Evolutionary conservation across 805 yeast species (phyloP), one percentile per base, ranked within the genome.

Genomic region (Barnettozyma populi): DNA sequence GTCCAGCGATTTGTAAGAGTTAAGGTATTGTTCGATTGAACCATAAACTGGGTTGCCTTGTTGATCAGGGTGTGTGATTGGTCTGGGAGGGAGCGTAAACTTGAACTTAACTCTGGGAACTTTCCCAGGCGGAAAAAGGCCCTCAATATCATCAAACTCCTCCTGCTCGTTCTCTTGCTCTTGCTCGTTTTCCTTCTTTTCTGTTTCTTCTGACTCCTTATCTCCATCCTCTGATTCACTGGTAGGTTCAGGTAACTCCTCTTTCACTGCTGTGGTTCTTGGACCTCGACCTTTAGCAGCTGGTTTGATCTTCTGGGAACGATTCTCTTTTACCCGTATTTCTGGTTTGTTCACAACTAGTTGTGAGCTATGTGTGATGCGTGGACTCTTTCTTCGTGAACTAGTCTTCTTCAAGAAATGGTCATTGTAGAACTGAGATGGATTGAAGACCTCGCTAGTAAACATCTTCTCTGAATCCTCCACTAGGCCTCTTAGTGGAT

Each of bases 21-120:
- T 52, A 29, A 86, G 65, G 52, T 74, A 78, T 1, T 62, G 68
- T 7, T 65, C 67, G 36, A 85, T 53, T 19, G 64, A 63, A 5
- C 61, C 52, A 7, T 63, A 78, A 44, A 70, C 58, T 1, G 86
- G 82, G 7, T 63, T 57, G 0, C 76, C 63, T 5, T 74, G 69
- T 63, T 82, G 86, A 23, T 69, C 65, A 7, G 90, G 90, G 55
- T 84, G 83, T 0, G 85, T 74, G 5, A 82, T 69, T 4, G 73
- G 63, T 39, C 75, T 81, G 21, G 68, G 65, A 8, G 79, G 79
- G 23, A 67, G 63, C 13, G 61, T 47, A 3, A 72, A 59, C 4
- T 57, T 65, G 8, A 76, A 44, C 11, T 45, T 52, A 20, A 53
- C 45, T 29, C 49, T 56, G 21, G 64, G 61, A 8, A 53, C 44